A percentile compares a stretch with the other conserved stretches of the same genome.
phyloP scores from a whole-genome alignment of 2,329 filamentous ascomycete species.

The Laburnicola sp. region DNA sequence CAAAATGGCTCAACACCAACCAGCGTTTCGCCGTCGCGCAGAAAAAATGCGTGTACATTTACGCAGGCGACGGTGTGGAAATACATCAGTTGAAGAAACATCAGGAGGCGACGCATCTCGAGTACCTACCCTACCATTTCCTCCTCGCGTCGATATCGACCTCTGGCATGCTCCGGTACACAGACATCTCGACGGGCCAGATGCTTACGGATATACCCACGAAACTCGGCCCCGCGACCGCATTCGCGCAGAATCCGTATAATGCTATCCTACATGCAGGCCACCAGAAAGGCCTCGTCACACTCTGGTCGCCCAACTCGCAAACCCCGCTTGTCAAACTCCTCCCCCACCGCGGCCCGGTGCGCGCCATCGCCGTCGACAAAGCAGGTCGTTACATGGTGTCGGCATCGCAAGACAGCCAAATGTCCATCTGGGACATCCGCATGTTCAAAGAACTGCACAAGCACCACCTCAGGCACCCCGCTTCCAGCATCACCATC shows the following conservation, averaged over 20 bases:
- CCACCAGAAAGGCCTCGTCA: slow-evolving; percentile 93
- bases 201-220: slow-evolving; percentile 85
- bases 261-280: slow-evolving; percentile 92
- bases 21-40: slow-evolving; percentile 94
- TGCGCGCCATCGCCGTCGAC: slow-evolving; percentile 82
- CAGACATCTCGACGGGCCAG: slow-evolving; percentile 91
- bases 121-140: slow-evolving; percentile 96
- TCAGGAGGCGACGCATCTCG: slow-evolving; percentile 87
- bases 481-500: slow-evolving; percentile 81
- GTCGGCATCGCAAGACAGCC: slow-evolving; percentile 82
- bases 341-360: slow-evolving; percentile 84
- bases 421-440: slow-evolving; percentile 95
- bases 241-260: slow-evolving; percentile 84
- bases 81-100: slow-evolving; percentile 90
- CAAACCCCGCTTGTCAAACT: slow-evolving; percentile 87
- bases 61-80: slow-evolving; percentile 88
- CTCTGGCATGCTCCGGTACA: slow-evolving; percentile 82
- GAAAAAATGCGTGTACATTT: slow-evolving; percentile 96
- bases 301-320: slow-evolving; percentile 92
- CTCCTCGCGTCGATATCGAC: slow-evolving; percentile 85
- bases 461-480: slow-evolving; percentile 80
- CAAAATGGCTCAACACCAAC: slow-evolving; percentile 91
- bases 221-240: slow-evolving; percentile 78
- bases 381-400: slow-evolving; percentile 95
- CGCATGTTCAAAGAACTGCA: slow-evolving; percentile 92